Evolutionary conservation across 2,329 filamentous ascomycete genomes (phyloP).

Genomic region (Atkinsonella texensis): DNA sequence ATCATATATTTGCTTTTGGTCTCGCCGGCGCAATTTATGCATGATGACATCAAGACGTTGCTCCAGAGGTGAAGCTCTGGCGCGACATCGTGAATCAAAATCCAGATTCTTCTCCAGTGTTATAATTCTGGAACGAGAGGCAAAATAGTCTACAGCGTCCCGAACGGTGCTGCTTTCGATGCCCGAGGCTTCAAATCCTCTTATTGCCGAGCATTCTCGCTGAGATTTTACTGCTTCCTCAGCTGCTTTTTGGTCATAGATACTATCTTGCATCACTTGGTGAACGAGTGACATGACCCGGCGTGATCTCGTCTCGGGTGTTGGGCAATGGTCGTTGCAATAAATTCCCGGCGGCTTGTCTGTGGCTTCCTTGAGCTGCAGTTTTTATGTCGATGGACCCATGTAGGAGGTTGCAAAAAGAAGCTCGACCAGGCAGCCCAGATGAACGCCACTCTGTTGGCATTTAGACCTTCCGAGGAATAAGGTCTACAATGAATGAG

Average conservation of each 20-base stretch:
- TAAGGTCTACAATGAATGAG: background rate
- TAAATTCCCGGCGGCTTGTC: background rate
- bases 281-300: background rate
- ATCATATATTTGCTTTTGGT: conserved; percentile 25
- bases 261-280: background rate
- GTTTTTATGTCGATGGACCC: background rate
- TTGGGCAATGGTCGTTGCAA: background rate
- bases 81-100: conserved; percentile 28
- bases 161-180: background rate
- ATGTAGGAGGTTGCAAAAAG: background rate
- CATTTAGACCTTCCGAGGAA: no score
- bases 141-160: conserved; percentile 1
- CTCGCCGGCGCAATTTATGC: conserved; percentile 22
- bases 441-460: no score
- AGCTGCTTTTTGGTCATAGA: background rate
- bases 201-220: background rate
- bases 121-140: background rate
- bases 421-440: background rate
- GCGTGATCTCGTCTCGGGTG: background rate
- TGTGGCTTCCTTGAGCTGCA: background rate
- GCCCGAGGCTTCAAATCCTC: background rate
- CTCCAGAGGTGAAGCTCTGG: conserved; percentile 23
- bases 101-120: conserved; percentile 22
- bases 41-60: conserved; percentile 27
- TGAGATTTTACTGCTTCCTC: background rate